Base-by-base conservation (phyloP, 2,329 filamentous ascomycete species). In the Talaromyces funiculosus region DNA sequence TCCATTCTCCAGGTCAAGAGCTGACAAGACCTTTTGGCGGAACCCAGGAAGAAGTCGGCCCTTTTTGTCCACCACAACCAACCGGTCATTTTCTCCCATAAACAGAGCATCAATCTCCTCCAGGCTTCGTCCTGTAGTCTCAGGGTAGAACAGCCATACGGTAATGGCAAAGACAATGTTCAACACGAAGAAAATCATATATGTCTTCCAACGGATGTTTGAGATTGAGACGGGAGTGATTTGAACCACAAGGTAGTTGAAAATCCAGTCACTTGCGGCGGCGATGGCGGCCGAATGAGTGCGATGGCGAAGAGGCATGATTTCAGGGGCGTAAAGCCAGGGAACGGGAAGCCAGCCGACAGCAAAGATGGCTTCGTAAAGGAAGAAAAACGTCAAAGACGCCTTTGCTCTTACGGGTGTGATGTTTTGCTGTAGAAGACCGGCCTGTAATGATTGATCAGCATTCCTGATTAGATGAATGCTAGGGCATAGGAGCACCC, bases 311-410 rank as follows among this genome's bases (percentile, higher is more conserved):
- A 65, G 45, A 10, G 66, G 63, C 33, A 64, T 57, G 56, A 69
- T 65, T 61, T 73, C 66, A 10, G 59, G 18, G 18, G 6, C 16
- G 22, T 14, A 7, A 20, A 38, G 20, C 66, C 75, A 79, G 16
- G 75, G 75, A 1, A 77, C 72, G 7, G 77, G 78, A 57, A 77
- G 53, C 45, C 55, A 47, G 14, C 77, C 77, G 42, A 80, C 75
- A 26, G 77, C 79, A 64, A 82, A 82, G 69, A 78, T 80, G 45
- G 80, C 71, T 63, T 81, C 81, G 69, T 80, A 82, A 2, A 81
- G 64, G 67, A 82, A 82, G 72, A 82, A 81, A 67, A 81, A 80
- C 0, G 75, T 76, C 80, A 53, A 60, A 64, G 1, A 66, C 67
- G 4, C 67, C 63, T 43, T 61, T 55, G 10, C 60, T 55, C 5